These are phyloP conservation scores for Globisporangium camurandrum DNA, from an alignment of 352 stramenopile genomes.

Conservation along the genomic window DNA sequence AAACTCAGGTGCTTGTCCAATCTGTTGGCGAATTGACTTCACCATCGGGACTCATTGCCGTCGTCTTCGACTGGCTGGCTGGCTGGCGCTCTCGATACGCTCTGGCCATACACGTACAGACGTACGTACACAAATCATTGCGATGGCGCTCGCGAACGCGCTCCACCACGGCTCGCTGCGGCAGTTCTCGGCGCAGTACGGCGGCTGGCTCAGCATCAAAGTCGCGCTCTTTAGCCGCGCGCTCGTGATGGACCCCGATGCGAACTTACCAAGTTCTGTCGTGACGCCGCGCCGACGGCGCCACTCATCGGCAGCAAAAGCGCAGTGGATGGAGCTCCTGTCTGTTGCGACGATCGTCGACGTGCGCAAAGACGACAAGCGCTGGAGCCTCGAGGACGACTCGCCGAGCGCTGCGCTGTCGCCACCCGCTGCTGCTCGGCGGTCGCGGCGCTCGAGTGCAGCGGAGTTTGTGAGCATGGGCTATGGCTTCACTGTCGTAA, in stretches of 20 bases:
- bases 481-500: constrained; percentile 30
- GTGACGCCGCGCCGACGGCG: constrained; percentile 35
- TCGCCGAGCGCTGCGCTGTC: constrained; percentile 3
- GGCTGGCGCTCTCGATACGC: background rate
- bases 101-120: background rate
- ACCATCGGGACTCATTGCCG: background rate
- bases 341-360: constrained; percentile 22
- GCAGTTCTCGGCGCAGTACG: constrained; percentile 47
- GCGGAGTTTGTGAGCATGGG: constrained; percentile 15
- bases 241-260: constrained; percentile 45
- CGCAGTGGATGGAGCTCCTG: constrained; percentile 41
- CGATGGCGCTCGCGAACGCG: constrained; percentile 23
- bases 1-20: too few relatives aligned
- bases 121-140: background rate
- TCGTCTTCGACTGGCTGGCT: background rate
- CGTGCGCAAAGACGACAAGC: constrained; percentile 24
- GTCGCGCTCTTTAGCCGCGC: constrained; percentile 37
- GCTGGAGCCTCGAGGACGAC: constrained; percentile 13
- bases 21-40: too few relatives aligned
- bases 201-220: constrained; percentile 36
- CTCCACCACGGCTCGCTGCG: constrained; percentile 31
- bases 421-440: constrained; percentile 8
- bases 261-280: constrained; percentile 15
- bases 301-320: constrained; percentile 28
- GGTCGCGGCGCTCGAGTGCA: constrained; percentile 13